Evolutionary conservation across 129 eudicot genomes (phyloP).

Genomic region (Tagetes patula): DNA sequence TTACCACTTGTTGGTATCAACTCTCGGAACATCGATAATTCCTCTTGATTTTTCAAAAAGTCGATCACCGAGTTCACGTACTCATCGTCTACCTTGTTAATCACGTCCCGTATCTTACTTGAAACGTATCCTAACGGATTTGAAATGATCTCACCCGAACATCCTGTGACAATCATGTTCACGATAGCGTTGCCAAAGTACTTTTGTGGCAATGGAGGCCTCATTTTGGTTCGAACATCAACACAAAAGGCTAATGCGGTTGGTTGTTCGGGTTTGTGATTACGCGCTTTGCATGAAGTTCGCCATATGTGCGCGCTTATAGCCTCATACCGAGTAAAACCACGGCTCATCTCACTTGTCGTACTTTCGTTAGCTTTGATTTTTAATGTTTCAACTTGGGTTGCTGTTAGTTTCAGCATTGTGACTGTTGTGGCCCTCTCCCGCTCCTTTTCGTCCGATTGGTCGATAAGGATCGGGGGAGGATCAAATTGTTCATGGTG

Average conservation of each 20-base stretch:
- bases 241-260: slow-evolving; percentile 33
- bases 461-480: slow-evolving; percentile 38
- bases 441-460: slow-evolving; percentile 19
- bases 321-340: slow-evolving; percentile 49
- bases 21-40: slow-evolving; percentile 38
- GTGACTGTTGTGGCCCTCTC: slow-evolving; percentile 32
- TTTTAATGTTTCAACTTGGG: slow-evolving; percentile 44
- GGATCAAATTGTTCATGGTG: slow-evolving; percentile 29
- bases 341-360: slow-evolving; percentile 7
- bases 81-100: slow-evolving; percentile 43
- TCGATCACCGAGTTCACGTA: slow-evolving; percentile 45
- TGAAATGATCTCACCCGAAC: slow-evolving; percentile 45
- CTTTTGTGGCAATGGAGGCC: slow-evolving; percentile 51
- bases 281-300: slow-evolving; percentile 49
- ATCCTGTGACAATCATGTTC: slow-evolving; percentile 36
- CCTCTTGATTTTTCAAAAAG: slow-evolving; percentile 41
- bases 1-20: slow-evolving; percentile 23
- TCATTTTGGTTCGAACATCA: slow-evolving; percentile 43
- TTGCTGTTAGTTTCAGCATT: slow-evolving; percentile 37
- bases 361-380: slow-evolving; percentile 32
- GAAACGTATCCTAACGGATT: slow-evolving; percentile 46
- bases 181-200: slow-evolving; percentile 67
- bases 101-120: slow-evolving; percentile 39
- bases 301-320: slow-evolving; percentile 60
- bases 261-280: slow-evolving; percentile 41